Percentiles rank a stretch among this genome's conserved stretches.
These are phyloP conservation scores for Suaeda aralocaspica DNA, from an alignment of 148 eudicot genomes.

Conservation along the genomic window DNA sequence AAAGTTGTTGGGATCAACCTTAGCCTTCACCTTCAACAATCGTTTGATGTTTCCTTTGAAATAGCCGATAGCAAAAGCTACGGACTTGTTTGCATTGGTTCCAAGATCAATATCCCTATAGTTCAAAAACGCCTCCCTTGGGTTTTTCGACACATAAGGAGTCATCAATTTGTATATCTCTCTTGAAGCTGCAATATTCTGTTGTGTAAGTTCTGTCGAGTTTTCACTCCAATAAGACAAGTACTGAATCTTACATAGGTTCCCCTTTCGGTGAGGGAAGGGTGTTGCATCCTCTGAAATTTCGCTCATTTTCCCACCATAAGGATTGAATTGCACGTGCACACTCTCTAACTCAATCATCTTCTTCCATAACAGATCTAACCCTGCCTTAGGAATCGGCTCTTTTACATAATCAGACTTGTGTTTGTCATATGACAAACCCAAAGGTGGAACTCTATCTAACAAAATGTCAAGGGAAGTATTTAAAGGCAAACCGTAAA, in stretches of 20 bases:
- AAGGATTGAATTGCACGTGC: slow-evolving; percentile 36
- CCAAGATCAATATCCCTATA: slow-evolving; percentile 50
- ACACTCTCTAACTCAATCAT: slow-evolving; percentile 29
- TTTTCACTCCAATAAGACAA: slow-evolving; percentile 25
- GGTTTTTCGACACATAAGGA: slow-evolving; percentile 36
- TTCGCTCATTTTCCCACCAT: slow-evolving; percentile 44
- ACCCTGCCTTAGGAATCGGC: slow-evolving; percentile 31
- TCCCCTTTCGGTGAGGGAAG: slow-evolving; percentile 46
- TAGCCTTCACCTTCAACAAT: slow-evolving; percentile 36
- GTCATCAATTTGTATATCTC: slow-evolving; percentile 28
- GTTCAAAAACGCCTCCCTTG: slow-evolving; percentile 42
- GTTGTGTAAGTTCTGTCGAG: slow-evolving; percentile 5
- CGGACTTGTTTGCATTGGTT: slow-evolving; percentile 21
- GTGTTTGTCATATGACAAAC: slow-evolving; percentile 13
- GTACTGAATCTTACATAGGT: slow-evolving; percentile 37
- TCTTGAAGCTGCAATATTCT: slow-evolving; percentile 8
- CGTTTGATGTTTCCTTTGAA: slow-evolving; percentile 34
- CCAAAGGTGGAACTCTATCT: background rate
- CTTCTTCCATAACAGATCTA: slow-evolving; percentile 34
- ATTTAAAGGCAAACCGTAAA: slow-evolving; percentile 19
- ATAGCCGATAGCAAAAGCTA: slow-evolving; percentile 21
- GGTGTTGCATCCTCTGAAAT: slow-evolving; percentile 31
- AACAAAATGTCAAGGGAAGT: slow-evolving; percentile 25
- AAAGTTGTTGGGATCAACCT: slow-evolving; percentile 42
- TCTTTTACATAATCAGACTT: slow-evolving; percentile 43